phyloP scores from a whole-genome alignment of 208 protist species.

The Leishmania mexicana region DNA sequence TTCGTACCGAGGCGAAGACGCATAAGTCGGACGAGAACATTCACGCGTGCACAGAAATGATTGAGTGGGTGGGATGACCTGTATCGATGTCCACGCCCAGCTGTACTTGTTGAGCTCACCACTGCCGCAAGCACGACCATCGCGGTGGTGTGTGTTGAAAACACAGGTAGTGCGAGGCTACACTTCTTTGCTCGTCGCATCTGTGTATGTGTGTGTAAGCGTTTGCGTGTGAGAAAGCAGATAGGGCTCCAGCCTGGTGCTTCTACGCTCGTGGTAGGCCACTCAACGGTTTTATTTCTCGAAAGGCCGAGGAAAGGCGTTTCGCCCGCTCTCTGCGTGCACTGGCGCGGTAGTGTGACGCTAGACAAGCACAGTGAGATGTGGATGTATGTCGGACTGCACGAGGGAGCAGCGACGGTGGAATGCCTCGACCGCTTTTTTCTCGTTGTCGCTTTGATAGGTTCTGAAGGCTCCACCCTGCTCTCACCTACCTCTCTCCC shows the following conservation, averaged over 20 bases:
- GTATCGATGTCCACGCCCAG: background rate
- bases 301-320: background rate
- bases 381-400: background rate
- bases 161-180: background rate
- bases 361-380: background rate
- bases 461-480: background rate
- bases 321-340: background rate
- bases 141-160: background rate
- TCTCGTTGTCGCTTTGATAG: background rate
- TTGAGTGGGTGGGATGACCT: background rate
- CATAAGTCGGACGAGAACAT: conserved; percentile 29
- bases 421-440: background rate
- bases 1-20: conserved; percentile 21
- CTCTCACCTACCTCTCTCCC: background rate
- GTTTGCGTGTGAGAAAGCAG: background rate
- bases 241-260: background rate
- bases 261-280: no score
- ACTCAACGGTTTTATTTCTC: background rate
- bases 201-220: background rate
- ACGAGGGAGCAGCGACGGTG: background rate
- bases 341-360: background rate
- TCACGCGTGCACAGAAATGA: conserved; percentile 9
- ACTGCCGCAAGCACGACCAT: background rate
- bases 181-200: background rate
- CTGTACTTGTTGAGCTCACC: background rate